A percentile compares a stretch with the other conserved stretches of the same genome.
These are phyloP conservation scores for Talaromyces sp. DNA, from an alignment of 2,329 filamentous ascomycete species.

Conservation along the genomic window DNA sequence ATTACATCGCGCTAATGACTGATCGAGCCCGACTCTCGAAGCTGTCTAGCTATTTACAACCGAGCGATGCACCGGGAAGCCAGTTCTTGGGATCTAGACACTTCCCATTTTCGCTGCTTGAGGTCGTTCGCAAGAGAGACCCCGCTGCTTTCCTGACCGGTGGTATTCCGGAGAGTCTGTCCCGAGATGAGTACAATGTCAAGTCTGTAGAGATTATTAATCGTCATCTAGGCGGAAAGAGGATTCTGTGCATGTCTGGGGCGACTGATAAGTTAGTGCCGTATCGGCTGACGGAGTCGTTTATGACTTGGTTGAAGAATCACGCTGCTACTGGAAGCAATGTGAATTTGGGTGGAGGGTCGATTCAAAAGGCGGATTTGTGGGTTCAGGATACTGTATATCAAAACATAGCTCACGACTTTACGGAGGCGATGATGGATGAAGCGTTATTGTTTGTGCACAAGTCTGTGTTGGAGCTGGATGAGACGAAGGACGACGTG, in stretches of 20 bases:
- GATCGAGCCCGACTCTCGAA: slow-evolving; percentile 73
- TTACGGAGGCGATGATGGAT: slow-evolving; percentile 54
- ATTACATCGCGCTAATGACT: slow-evolving; percentile 76
- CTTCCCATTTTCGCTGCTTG: slow-evolving; percentile 68
- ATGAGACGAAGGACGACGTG: slow-evolving; percentile 32
- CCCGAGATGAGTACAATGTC: slow-evolving; percentile 42
- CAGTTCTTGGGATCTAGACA: slow-evolving; percentile 72
- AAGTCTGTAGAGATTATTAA: slow-evolving; percentile 40
- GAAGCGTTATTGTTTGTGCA: slow-evolving; percentile 55
- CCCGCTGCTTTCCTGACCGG: slow-evolving; percentile 72
- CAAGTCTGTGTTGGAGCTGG: slow-evolving; percentile 34
- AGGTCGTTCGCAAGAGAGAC: slow-evolving; percentile 63
- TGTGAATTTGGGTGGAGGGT: slow-evolving; percentile 47
- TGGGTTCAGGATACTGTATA: slow-evolving; percentile 57
- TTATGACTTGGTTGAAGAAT: slow-evolving; percentile 55
- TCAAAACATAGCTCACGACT: slow-evolving; percentile 56
- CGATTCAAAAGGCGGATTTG: slow-evolving; percentile 26
- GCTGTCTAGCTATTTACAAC: slow-evolving; percentile 55
- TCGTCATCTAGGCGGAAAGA: slow-evolving; percentile 48
- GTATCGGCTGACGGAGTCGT: slow-evolving; percentile 54
- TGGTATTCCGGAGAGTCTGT: slow-evolving; percentile 28
- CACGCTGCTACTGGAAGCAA: slow-evolving; percentile 39
- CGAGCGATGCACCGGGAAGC: slow-evolving; percentile 52
- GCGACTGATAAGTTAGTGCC: slow-evolving; percentile 60
- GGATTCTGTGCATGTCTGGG: slow-evolving; percentile 53